Base-by-base conservation (phyloP, 352 stramenopile species). In the Pythium oligandrum region DNA sequence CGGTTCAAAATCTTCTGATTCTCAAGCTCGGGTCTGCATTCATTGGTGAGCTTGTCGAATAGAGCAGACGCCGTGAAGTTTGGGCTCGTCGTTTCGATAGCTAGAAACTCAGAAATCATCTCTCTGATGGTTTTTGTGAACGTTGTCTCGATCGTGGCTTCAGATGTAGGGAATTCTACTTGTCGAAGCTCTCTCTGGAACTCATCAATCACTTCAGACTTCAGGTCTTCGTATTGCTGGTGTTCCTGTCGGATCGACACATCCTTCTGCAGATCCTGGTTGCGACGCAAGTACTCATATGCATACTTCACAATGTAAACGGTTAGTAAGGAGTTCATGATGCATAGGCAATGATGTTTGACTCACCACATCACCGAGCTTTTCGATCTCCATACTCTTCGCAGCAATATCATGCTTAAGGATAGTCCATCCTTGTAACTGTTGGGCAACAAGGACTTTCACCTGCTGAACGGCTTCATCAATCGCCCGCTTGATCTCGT, bases 1-100 rank as follows among this genome's bases (percentile, higher is more conserved):
- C 69, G 51, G 54, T 88, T 91, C 6, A 90, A 64, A 46, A 75
- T 59, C 47, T 90, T 94, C 49, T 92, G 79, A 37, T 83, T 89
- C 38, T 89, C 72, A 9, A 94, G 62, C 3, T 69, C 64, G 36
- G 61, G 46, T 51, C 65, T 75, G 55, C 78, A 88, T 51, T 92
- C 79, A 7, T 46, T 72, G 11, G 70, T 79, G 26, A 93, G 58
- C 37, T 71, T 77, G 17, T 88, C 76, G 30, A 71, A 74, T 34
- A 87, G 54, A 1, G 62, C 63, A 40, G 74, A 78, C 8, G 68
- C 61, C 38, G 68, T 78, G 39, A 86, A 84, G 40, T 57, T 67
- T 1, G 62, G 74, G 45, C 63, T 71, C 45, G 72, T 72, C 33
- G 60, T 62, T 31, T 75, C 66, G 53, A 69, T 61, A 32, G 73